Percentiles rank a stretch among this genome's conserved stretches.
These are phyloP conservation scores for Penicillium sp. DNA, from an alignment of 2,329 filamentous ascomycete species.

Conservation along the genomic window DNA sequence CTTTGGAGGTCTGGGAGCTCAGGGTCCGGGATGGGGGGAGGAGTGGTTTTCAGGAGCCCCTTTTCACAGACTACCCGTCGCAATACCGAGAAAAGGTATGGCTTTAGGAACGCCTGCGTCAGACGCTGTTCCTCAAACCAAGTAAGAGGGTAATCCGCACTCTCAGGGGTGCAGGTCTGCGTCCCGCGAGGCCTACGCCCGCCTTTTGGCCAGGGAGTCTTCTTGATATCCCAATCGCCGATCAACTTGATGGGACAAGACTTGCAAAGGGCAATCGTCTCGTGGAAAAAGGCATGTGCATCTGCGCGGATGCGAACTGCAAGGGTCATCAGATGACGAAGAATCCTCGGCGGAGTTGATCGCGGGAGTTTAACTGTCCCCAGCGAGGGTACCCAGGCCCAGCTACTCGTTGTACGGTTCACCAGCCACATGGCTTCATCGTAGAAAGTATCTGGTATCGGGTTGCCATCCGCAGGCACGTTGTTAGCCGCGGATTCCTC, in stretches of 20 bases:
- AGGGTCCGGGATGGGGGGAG: not conserved
- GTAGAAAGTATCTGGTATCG: not conserved
- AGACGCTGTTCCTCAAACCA: not conserved
- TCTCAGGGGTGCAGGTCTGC: too few species aligned
- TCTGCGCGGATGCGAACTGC: not conserved
- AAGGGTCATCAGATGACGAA: not conserved
- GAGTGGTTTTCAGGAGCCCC: not conserved
- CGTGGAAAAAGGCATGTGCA: not conserved
- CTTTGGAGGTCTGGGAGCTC: too few species aligned
- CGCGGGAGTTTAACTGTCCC: not conserved
- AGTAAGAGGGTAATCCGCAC: too few species aligned
- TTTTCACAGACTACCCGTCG: not conserved
- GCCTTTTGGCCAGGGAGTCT: not conserved
- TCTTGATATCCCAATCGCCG: not conserved
- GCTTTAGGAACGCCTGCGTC: not conserved
- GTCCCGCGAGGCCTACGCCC: not conserved
- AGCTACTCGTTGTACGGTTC: not conserved
- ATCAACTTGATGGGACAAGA: not conserved
- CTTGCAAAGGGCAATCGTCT: not conserved
- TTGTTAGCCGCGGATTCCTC: not conserved
- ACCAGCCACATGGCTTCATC: accelerated
- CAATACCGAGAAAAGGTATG: not conserved
- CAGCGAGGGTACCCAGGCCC: too few species aligned
- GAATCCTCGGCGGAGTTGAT: not conserved
- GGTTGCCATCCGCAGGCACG: not conserved